phyloP scores from a whole-genome alignment of 2,329 filamentous ascomycete genomes.

The Cadophora sp. region DNA sequence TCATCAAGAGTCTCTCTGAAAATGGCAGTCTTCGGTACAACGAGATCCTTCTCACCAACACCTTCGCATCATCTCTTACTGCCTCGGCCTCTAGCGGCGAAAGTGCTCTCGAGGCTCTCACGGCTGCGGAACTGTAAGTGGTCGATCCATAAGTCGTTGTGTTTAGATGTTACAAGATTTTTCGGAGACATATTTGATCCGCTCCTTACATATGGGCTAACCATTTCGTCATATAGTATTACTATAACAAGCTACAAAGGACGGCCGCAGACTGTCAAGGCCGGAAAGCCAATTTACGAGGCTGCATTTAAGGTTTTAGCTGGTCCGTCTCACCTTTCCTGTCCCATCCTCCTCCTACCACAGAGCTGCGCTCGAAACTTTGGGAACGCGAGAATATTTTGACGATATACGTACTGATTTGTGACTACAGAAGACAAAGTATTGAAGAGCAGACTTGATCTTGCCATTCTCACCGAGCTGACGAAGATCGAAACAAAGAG shows the following conservation, averaged over 20 bases:
- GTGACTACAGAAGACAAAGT: conserved; percentile 66
- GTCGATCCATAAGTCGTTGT: neutral
- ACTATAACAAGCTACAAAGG: conserved; percentile 75
- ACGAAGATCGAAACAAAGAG: conserved; percentile 74
- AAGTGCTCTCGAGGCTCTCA: conserved; percentile 77
- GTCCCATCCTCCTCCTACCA: neutral
- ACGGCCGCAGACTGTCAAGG: conserved; percentile 76
- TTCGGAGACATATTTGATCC: neutral
- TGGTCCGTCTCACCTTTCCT: neutral
- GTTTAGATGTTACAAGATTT: neutral
- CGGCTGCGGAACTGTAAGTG: conserved; percentile 74
- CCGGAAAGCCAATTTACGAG: conserved; percentile 85
- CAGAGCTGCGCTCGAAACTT: too few relatives aligned
- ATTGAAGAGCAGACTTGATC: conserved; percentile 74
- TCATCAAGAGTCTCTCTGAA: conserved; percentile 80
- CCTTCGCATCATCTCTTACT: conserved; percentile 68
- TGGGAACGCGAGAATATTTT: too few relatives aligned
- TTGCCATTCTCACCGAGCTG: conserved; percentile 72
- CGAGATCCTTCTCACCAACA: conserved; percentile 77
- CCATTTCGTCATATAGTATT: conserved; percentile 54
- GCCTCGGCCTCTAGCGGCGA: conserved; percentile 67
- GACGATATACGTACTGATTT: neutral
- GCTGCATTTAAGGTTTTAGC: conserved; percentile 78
- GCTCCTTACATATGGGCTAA: too few relatives aligned
- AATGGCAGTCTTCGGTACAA: conserved; percentile 79